A percentile compares a stretch with the other conserved stretches of the same genome.
Conservation (phyloP, 129 eudicot genomes). For the Arctium minus region DNA sequence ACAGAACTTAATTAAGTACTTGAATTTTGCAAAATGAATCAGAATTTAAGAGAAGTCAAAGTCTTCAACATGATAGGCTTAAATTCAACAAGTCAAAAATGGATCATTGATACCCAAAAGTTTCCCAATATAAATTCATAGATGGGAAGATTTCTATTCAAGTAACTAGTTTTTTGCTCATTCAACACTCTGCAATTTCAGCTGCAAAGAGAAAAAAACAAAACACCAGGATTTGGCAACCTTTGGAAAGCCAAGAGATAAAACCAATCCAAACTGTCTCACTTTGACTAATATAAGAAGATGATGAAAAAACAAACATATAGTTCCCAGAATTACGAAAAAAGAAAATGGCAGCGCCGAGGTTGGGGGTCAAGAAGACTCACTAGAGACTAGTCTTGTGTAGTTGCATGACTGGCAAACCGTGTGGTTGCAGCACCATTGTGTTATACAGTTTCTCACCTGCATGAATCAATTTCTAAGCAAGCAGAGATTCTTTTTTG, state of each 20-base stretch:
- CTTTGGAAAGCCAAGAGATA: not conserved
- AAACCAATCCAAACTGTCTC: conserved; percentile 1
- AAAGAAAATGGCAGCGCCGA: not conserved
- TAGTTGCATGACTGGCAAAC: not conserved
- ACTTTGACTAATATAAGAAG: not conserved
- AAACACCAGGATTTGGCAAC: not conserved
- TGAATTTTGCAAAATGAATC: no score
- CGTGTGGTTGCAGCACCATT: conserved; percentile 7
- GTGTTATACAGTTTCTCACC: not conserved
- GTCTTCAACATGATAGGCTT: not conserved
- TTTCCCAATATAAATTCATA: not conserved
- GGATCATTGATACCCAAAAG: not conserved
- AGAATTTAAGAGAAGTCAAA: no score
- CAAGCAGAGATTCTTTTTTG: not conserved
- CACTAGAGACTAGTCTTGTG: not conserved
- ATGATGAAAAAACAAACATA: not conserved
- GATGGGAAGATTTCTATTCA: not conserved
- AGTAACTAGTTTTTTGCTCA: not conserved
- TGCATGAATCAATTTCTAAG: conserved; percentile 9
- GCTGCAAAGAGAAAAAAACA: not conserved
- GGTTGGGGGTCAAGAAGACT: not conserved
- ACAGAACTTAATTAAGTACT: no score
- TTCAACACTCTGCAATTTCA: not conserved
- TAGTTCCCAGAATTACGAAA: conserved; percentile 1
- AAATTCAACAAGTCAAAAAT: conserved; percentile 1